Evolutionary conservation across 176 grass and related monocot species (phyloP), one percentile per base, ranked within the genome.

Genomic region (Aegilops bicornis): DNA sequence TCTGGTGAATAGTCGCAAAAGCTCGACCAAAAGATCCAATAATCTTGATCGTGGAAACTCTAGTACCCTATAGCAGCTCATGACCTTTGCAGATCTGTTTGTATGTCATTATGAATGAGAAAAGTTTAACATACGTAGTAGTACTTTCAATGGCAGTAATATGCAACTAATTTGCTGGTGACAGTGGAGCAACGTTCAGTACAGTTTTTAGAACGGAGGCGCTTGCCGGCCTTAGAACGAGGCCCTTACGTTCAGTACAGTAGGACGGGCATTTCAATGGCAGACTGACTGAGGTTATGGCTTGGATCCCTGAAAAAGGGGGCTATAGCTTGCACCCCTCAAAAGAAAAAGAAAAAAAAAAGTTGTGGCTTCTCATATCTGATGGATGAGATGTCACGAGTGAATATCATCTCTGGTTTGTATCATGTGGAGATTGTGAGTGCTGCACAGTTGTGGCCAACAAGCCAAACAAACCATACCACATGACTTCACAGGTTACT

Each of bases 321-420:
- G 50, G 50, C 19, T 56, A 7, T 56, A 19, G 50, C 17, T 56
- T 56, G 52, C 52, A 56, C 52, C 52, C 52, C 52, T 58, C 54
- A 58, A 58, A 22, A 58, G 19, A 22, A 58, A 58, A 58, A 58
- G 2, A n/a, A n/a, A 58, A 22, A 58, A 56, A 56, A 54, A 54
- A 20, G 20, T 81, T 80, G 22, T 36, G 25, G 22, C 66, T 62
- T 54, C 72, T 25, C 76, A 77, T 81, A 70, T 56, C 69, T 64
- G 65, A 87, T 78, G 90, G 82, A 71, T 85, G 78, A 82, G 71
- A 65, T 73, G 82, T 86, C 72, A 78, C 20, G 52, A 24, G 78
- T 42, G 14, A 85, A 8, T 77, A 85, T 3, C 70, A 82, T 88
- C 70, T 56, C 31, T 33, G 19, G 8, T 64, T 91, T 85, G 81